These are phyloP conservation scores for Noccaea bulbosa DNA, from an alignment of 345 rosid genomes.

Conservation along the genomic window DNA sequence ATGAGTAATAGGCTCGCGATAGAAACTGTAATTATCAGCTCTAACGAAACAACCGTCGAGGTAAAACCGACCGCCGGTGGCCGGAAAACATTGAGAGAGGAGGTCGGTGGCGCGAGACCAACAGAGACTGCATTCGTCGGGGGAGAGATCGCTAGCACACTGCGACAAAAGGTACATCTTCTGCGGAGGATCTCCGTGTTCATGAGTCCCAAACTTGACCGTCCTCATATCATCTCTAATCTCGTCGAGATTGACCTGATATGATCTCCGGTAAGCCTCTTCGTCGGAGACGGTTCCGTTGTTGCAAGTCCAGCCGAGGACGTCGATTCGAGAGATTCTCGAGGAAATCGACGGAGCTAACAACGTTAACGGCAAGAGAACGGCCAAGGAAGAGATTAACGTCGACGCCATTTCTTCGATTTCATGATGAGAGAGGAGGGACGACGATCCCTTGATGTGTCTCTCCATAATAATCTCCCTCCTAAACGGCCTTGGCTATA, in stretches of 20 bases:
- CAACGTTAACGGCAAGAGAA: slow-evolving; percentile 19
- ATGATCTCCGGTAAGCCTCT: slow-evolving; percentile 41
- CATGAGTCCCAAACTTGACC: slow-evolving; percentile 44
- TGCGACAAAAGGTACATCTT: slow-evolving; percentile 48
- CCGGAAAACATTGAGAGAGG: slow-evolving; percentile 48
- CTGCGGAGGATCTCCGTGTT: slow-evolving; percentile 48
- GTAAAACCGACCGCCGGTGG: slow-evolving; percentile 54
- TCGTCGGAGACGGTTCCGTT: slow-evolving; percentile 33
- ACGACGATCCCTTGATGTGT: slow-evolving; percentile 11
- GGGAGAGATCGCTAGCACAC: slow-evolving; percentile 55
- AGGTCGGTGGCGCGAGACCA: slow-evolving; percentile 44
- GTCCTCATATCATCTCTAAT: slow-evolving; percentile 44
- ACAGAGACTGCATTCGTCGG: slow-evolving; percentile 47
- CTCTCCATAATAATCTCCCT: slow-evolving; percentile 5
- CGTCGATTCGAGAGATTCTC: slow-evolving; percentile 36
- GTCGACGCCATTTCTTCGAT: slow-evolving; percentile 24
- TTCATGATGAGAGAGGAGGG: slow-evolving; percentile 25
- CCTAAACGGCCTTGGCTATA: slow-evolving; percentile 6
- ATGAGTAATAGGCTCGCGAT: slow-evolving; percentile 36
- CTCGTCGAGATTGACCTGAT: slow-evolving; percentile 21
- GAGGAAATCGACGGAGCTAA: slow-evolving; percentile 16
- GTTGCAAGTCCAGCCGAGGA: slow-evolving; percentile 45
- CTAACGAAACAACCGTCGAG: slow-evolving; percentile 58
- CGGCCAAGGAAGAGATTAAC: slow-evolving; percentile 27
- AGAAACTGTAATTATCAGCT: slow-evolving; percentile 56